Percentiles rank a stretch among this genome's conserved stretches.
phyloP scores from a whole-genome alignment of 139 green algal genomes.

The Spirogloea muscicola region DNA sequence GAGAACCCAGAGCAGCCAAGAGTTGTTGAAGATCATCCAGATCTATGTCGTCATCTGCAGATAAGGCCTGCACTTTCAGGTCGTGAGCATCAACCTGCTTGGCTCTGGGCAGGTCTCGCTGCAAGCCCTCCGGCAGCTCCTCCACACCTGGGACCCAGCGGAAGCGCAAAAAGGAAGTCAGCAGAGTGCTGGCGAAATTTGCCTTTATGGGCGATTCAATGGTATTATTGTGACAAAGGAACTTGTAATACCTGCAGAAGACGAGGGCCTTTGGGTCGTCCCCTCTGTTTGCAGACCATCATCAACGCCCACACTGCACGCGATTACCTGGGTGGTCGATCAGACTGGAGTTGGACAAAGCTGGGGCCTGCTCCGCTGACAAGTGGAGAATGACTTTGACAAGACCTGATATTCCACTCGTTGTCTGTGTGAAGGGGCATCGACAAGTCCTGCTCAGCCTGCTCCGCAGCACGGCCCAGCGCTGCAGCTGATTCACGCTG shows the following conservation, averaged over 20 bases:
- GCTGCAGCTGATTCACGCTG: conserved; percentile 43
- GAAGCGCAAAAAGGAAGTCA: conserved; percentile 1
- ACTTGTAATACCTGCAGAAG: background rate
- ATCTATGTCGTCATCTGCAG: background rate
- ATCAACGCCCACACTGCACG: conserved; percentile 1
- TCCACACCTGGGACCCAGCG: background rate
- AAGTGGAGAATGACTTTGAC: background rate
- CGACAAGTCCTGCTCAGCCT: conserved; percentile 44
- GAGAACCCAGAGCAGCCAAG: conserved; percentile 15
- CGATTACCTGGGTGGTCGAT: background rate
- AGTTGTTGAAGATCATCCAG: conserved; percentile 34
- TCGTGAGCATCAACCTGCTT: background rate
- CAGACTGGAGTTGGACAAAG: background rate
- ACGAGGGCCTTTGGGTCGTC: background rate
- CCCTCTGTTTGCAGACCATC: background rate
- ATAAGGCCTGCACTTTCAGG: background rate
- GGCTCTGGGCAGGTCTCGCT: background rate
- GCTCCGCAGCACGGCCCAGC: conserved; percentile 31
- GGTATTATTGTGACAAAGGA: background rate
- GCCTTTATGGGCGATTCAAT: background rate
- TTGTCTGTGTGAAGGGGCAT: conserved; percentile 76
- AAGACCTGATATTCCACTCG: conserved; percentile 79
- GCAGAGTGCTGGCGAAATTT: background rate
- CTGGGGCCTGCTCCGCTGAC: background rate
- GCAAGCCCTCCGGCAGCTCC: conserved; percentile 13